phyloP scores from a whole-genome alignment of 139 green algal genomes.

The Nannochloris sp. region DNA sequence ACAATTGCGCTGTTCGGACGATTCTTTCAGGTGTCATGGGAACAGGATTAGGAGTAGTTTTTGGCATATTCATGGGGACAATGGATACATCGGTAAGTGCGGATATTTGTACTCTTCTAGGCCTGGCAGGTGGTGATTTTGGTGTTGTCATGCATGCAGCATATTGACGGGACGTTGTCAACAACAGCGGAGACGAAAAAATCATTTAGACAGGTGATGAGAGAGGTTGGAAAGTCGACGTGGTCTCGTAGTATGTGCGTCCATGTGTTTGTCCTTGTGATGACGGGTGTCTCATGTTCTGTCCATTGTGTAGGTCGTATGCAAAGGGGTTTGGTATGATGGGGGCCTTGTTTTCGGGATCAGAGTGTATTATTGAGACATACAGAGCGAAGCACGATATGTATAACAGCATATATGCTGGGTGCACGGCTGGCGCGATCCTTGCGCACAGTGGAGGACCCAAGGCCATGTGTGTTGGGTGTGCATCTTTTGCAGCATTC shows the following conservation, averaged over 20 bases:
- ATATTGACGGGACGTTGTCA: conserved; percentile 23
- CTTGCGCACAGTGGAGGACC: conserved; percentile 65
- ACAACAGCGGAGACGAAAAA: conserved; percentile 23
- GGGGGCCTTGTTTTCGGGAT: conserved; percentile 80
- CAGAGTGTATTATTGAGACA: conserved; percentile 92
- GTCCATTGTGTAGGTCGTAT: conserved; percentile 48
- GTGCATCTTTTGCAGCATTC: conserved; percentile 82
- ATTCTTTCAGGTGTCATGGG: conserved; percentile 71
- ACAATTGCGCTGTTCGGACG: conserved; percentile 82
- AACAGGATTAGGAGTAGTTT: conserved; percentile 56
- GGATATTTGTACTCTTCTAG: not conserved
- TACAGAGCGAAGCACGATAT: conserved; percentile 81
- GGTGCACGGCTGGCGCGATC: conserved; percentile 77
- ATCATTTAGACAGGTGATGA: conserved; percentile 30
- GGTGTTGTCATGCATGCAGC: not conserved
- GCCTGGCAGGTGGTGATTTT: not conserved
- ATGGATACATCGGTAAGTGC: conserved; percentile 46
- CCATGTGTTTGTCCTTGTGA: not conserved
- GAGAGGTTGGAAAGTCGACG: conserved; percentile 28
- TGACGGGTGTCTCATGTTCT: not conserved
- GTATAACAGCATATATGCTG: conserved; percentile 77
- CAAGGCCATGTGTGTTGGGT: conserved; percentile 81
- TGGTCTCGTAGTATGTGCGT: conserved; percentile 34
- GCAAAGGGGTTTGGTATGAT: conserved; percentile 88
- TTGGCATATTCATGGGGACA: conserved; percentile 76